Percentiles rank a stretch among this genome's conserved stretches.
phyloP scores from a whole-genome alignment of 2,329 filamentous ascomycete species.

The Rutstroemia sp. region DNA sequence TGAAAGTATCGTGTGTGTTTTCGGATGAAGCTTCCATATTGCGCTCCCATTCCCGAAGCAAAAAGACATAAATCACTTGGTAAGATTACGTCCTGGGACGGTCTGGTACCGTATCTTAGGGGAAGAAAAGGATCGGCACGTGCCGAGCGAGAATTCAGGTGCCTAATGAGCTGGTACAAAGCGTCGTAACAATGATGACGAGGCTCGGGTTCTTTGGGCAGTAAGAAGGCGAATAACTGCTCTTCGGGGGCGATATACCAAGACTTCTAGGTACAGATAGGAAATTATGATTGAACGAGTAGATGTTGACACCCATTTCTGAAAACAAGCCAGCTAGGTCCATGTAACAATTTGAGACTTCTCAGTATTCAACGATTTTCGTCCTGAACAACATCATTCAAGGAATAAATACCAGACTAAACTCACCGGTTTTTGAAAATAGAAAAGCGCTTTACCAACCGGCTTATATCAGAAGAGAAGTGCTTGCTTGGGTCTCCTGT shows the following conservation, averaged over 20 bases:
- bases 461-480: too few species aligned
- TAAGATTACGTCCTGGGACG: too few species aligned
- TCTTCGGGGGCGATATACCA: not conserved
- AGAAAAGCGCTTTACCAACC: not conserved
- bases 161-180: conserved; percentile 1
- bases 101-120: not conserved
- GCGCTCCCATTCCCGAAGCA: too few species aligned
- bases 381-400: too few species aligned
- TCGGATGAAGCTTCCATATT: too few species aligned
- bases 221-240: not conserved
- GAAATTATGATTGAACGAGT: not conserved
- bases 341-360: not conserved
- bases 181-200: conserved; percentile 9
- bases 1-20: too few species aligned
- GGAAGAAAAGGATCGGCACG: conserved; percentile 1
- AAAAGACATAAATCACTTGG: too few species aligned
- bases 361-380: not conserved
- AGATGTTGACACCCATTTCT: not conserved
- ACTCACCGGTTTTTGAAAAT: not conserved
- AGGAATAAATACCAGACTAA: too few species aligned
- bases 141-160: not conserved
- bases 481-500: not conserved
- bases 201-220: not conserved
- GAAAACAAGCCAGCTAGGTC: too few species aligned
- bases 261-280: not conserved